phyloP scores from a whole-genome alignment of 2,329 filamentous ascomycete genomes.

The Epichloe glyceriae region DNA sequence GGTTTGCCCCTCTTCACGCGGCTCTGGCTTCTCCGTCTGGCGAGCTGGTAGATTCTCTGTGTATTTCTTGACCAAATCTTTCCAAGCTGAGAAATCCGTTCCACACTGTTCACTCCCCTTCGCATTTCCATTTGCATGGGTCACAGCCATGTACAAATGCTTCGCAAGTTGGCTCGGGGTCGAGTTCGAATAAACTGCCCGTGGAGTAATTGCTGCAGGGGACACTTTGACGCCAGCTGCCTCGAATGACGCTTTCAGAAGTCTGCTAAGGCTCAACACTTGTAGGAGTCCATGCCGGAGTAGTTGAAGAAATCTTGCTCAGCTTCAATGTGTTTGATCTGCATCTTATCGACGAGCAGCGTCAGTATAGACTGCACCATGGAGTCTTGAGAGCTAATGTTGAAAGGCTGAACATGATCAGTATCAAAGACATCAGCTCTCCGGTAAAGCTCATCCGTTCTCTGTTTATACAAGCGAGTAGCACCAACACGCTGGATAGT shows the following conservation, averaged over 20 bases:
- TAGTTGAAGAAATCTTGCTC: conserved; percentile 24
- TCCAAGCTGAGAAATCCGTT: conserved; percentile 4
- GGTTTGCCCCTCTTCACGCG: conserved; percentile 29
- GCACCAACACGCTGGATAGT: conserved; percentile 29
- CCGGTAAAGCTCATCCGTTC: conserved; percentile 30
- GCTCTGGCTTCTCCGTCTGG: conserved; percentile 10
- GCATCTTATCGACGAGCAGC: conserved; percentile 8
- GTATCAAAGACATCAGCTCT: conserved; percentile 8
- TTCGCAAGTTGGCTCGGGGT: conserved; percentile 15
- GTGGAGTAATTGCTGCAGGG: conserved; percentile 9
- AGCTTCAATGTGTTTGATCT: conserved; percentile 8
- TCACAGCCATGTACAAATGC: conserved; percentile 1
- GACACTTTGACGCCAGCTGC: conserved; percentile 8
- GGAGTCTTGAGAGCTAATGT: conserved; percentile 11
- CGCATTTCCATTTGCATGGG: conserved; percentile 1
- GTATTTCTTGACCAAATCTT: conserved; percentile 16
- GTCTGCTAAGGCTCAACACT: conserved; percentile 16
- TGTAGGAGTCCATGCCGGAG: conserved; percentile 28
- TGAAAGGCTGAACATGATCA: conserved; percentile 3
- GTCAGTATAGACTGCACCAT: conserved; percentile 14
- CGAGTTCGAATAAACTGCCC: conserved; percentile 17
- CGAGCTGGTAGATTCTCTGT: conserved; percentile 14
- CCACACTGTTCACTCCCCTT: background rate
- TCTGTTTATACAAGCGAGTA: conserved; percentile 26
- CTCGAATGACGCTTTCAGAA: conserved; percentile 11